Evolutionary conservation across 352 stramenopile genomes (phyloP).

Genomic region (Pythium dissimile): DNA sequence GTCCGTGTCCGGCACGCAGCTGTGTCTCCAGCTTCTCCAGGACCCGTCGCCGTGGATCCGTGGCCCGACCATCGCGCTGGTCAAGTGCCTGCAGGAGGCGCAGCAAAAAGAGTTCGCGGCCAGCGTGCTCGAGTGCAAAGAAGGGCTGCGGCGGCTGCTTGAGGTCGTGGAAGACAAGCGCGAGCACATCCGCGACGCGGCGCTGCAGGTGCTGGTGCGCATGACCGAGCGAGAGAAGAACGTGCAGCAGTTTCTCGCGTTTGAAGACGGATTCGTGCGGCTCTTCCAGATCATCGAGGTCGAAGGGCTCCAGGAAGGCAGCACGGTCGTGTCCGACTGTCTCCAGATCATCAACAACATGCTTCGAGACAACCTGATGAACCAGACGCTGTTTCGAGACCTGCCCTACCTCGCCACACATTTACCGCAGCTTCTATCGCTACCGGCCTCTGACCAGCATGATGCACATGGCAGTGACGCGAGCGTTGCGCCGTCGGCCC

Average conservation of each 20-base stretch:
- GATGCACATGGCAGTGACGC: background rate
- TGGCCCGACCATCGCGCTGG: slow-evolving; percentile 57
- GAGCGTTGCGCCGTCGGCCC: slow-evolving; percentile 12
- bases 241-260: slow-evolving; percentile 78
- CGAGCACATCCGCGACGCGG: slow-evolving; percentile 78
- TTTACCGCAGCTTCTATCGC: slow-evolving; percentile 41
- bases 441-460: slow-evolving; percentile 8
- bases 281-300: slow-evolving; percentile 77
- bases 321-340: slow-evolving; percentile 61
- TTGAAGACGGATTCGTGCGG: slow-evolving; percentile 77
- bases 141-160: slow-evolving; percentile 61
- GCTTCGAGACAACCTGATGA: slow-evolving; percentile 75
- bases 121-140: slow-evolving; percentile 52
- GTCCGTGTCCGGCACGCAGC: slow-evolving; percentile 47
- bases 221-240: slow-evolving; percentile 66
- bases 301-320: slow-evolving; percentile 52
- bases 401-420: slow-evolving; percentile 52
- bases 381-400: slow-evolving; percentile 68
- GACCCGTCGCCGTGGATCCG: slow-evolving; percentile 82
- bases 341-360: slow-evolving; percentile 82
- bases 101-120: slow-evolving; percentile 44
- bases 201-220: slow-evolving; percentile 62
- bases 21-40: slow-evolving; percentile 62
- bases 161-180: slow-evolving; percentile 77
- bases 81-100: slow-evolving; percentile 56